phyloP scores from a whole-genome alignment of 1,284 basidiomycete species.

The Melampsora larici-populina region DNA sequence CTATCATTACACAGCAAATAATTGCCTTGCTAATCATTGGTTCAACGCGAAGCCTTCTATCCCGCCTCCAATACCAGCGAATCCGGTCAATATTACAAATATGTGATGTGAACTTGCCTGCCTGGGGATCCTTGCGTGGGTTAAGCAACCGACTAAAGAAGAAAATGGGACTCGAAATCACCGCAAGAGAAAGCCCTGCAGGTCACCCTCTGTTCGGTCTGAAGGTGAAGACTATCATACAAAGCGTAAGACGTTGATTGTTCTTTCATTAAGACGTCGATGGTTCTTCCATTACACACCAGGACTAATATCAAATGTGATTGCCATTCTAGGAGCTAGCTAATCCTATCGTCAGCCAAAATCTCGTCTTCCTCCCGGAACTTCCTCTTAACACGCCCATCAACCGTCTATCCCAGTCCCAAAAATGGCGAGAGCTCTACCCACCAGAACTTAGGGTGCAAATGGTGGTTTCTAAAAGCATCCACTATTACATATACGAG shows the following conservation, averaged over 20 bases:
- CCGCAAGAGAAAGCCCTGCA: not conserved
- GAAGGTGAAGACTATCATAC: not conserved
- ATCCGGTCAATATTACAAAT: not conserved
- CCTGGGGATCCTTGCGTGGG: not conserved
- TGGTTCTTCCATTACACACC: too few relatives aligned
- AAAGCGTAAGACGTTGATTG: not conserved
- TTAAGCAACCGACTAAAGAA: not conserved
- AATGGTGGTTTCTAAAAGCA: not conserved
- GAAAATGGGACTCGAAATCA: not conserved
- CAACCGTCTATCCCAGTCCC: not conserved
- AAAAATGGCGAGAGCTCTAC: not conserved
- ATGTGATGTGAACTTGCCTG: not conserved
- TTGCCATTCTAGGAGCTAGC: not conserved
- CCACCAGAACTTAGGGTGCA: not conserved
- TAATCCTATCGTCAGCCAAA: not conserved
- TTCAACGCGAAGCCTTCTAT: too few relatives aligned
- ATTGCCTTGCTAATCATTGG: too few relatives aligned
- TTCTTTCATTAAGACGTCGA: too few relatives aligned
- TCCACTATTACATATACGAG: slow-evolving; percentile 9
- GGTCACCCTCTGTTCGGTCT: not conserved
- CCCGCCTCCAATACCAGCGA: not conserved
- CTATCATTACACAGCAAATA: too few relatives aligned
- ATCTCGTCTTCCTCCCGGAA: not conserved
- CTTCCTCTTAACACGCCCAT: not conserved
- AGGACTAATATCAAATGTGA: not conserved